phyloP scores from a whole-genome alignment of 345 rosid species.

The Citrus mangshanensis region DNA sequence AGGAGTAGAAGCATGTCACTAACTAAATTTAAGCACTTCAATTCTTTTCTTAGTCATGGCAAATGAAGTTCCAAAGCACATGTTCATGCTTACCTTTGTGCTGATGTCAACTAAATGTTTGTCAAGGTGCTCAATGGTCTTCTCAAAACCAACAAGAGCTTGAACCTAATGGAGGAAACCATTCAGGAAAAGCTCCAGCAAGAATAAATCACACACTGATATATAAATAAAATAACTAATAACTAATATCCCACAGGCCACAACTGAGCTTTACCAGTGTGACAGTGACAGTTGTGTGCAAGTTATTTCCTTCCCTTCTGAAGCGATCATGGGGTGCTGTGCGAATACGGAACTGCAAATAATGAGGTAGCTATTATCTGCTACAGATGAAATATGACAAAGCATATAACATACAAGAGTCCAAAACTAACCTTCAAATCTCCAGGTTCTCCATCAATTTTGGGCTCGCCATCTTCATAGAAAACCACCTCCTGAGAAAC shows the following conservation, averaged over 20 bases:
- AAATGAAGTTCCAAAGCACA: not conserved
- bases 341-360: slow-evolving; percentile 75
- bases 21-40: not conserved
- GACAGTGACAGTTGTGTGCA: slow-evolving; percentile 80
- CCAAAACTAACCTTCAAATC: slow-evolving; percentile 74
- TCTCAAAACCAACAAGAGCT: slow-evolving; percentile 98
- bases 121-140: slow-evolving; percentile 88
- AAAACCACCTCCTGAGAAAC: slow-evolving; percentile 82
- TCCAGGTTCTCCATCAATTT: slow-evolving; percentile 94
- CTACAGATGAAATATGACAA: not conserved
- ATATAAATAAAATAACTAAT: not conserved
- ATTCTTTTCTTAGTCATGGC: not conserved
- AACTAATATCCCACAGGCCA: too few relatives aligned
- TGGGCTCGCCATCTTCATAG: slow-evolving; percentile 96
- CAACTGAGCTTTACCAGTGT: slow-evolving; percentile 60
- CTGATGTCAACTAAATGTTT: slow-evolving; percentile 85
- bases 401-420: not conserved
- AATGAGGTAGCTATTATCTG: not conserved
- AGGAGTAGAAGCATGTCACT: not conserved
- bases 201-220: not conserved
- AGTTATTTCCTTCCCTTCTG: slow-evolving; percentile 86
- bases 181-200: not conserved
- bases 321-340: slow-evolving; percentile 80
- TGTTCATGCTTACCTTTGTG: slow-evolving; percentile 55
- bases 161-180: slow-evolving; percentile 50